phyloP scores from a whole-genome alignment of 1,139 yeast species.

The Geotrichum histeridarum region DNA sequence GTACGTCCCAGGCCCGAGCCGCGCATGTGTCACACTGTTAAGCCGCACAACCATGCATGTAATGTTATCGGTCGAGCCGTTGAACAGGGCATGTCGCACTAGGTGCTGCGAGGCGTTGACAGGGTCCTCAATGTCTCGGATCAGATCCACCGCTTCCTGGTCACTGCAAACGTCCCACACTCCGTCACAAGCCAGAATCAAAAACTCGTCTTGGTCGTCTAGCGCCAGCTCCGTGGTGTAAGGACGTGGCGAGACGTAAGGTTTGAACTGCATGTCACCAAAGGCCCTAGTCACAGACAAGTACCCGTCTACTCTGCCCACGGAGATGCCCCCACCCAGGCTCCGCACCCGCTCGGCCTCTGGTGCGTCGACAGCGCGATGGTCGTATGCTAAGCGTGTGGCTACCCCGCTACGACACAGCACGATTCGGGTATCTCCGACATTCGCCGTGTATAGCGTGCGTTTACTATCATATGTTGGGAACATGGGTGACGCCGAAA shows the following conservation, averaged over 20 bases:
- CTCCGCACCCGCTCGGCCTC: constrained; percentile 62
- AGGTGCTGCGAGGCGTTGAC: constrained; percentile 59
- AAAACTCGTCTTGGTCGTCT: constrained; percentile 52
- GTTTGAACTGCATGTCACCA: constrained; percentile 80
- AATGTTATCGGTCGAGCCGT: constrained; percentile 75
- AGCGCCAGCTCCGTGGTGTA: constrained; percentile 51
- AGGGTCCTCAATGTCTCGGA: constrained; percentile 49
- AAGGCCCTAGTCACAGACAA: constrained; percentile 79
- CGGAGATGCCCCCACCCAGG: constrained; percentile 69
- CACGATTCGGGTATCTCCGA: constrained; percentile 78
- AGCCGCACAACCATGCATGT: constrained; percentile 69
- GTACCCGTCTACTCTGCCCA: constrained; percentile 74
- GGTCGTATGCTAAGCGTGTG: constrained; percentile 69
- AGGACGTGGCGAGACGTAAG: constrained; percentile 70
- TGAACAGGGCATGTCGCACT: constrained; percentile 63
- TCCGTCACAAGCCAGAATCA: constrained; percentile 89
- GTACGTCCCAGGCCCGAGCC: background rate
- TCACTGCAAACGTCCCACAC: constrained; percentile 86
- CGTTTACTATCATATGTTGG: constrained; percentile 21
- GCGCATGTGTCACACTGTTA: background rate
- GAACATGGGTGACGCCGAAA: constrained; percentile 1
- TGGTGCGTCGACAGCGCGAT: constrained; percentile 63
- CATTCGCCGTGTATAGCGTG: constrained; percentile 70
- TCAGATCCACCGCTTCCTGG: constrained; percentile 65
- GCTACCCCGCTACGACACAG: constrained; percentile 62